Base-by-base conservation (phyloP, 805 yeast genomes). In the Schwanniomyces sp. region DNA sequence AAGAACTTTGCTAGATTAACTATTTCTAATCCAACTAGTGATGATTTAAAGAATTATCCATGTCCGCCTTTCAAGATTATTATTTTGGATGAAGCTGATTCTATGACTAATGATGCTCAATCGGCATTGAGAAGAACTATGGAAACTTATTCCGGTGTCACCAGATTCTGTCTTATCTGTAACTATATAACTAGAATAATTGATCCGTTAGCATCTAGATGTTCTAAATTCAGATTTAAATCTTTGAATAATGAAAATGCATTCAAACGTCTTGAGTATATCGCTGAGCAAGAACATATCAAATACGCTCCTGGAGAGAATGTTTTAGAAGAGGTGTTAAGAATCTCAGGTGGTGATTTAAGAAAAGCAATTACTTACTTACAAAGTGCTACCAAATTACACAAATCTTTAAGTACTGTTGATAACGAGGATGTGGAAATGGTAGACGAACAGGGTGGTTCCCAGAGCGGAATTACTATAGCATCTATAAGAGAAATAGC, bases 21-120 rank as follows among this genome's bases (percentile, higher is more conserved):
- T 0, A 89, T 91, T 1, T 85, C 97, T 0, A 86, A 86, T 50
- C 95, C 97, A 1, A 63, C 87, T 0, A 72, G 76, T 12, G 85
- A 83, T 36, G 94, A 87, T 57, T 66, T 79, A 43, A 80, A 72
- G 36, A 78, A 82, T 16, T 91, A 91, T 68, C 97, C 98, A 1
- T 92, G 98, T 62, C 98, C 99, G 1, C 97, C 98, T 5, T 94
- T 88, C 68, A 94, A 94, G 64, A 82, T 94, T 57, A 86, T 94
- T 53, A 88, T 94, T 38, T 70, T 94, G 45, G 97, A 91, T 70
- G 97, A 91, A 67, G 97, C 97, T 0, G 97, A 94, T 66, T 89
- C 96, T 10, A 94, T 94, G 97, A 94, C 99, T 8, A 80, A 89
- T 38, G 97, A 90, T 58, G 99, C 99, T 0, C 99, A 94, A 63